Base-by-base conservation (phyloP, 768 basidiomycete species). In the Phanerochaete sordida region DNA sequence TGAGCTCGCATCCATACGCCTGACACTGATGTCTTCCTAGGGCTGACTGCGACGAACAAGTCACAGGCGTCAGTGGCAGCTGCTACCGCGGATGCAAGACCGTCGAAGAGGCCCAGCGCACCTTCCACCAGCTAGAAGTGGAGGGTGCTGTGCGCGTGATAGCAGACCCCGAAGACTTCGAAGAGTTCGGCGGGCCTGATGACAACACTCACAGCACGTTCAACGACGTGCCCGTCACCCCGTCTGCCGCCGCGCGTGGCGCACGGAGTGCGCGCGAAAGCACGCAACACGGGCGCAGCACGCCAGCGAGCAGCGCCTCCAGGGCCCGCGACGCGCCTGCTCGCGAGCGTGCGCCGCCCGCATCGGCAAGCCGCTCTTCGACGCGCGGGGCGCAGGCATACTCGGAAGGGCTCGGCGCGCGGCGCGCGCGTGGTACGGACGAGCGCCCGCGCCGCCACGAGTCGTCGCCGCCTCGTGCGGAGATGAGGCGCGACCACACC, bases 291-390 rank as follows among this genome's bases (percentile, higher is more conserved):
- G 53, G n/a, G 6, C 5, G 23, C 15, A 54, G 35, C 53, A 54
- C 53, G 11, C 35, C 53, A 9, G 53, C 53, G 23, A 54, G 53
- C 53, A 54, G 35, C 35, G 35, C 33, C 35, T 37, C 35, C 53
- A 8, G n/a, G 23, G 19, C 39, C 8, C 37, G 53, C 23, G 53
- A 26, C 37, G n/a, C 19, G 9, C 23, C 21, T 54, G 53, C 53
- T 54, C 53, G 53, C 53, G 35, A 33, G 53, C 53, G 53, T 54
- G 53, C 53, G 7, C 53, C n/a, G 21, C 33, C 53, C 9, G 21
- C 50, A 3, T 9, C 27, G 4, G 28, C 27, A 13, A 3, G 28
- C 28, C 27, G 50, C 15, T n/a, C 28, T 13, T 33, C 50, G 28
- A 51, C 50, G 50, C 30, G 19, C n/a, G 8, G 28, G 15, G 24